These are phyloP conservation scores for Populus hybrid DNA, from an alignment of 441 rosid species.

Conservation along the genomic window DNA sequence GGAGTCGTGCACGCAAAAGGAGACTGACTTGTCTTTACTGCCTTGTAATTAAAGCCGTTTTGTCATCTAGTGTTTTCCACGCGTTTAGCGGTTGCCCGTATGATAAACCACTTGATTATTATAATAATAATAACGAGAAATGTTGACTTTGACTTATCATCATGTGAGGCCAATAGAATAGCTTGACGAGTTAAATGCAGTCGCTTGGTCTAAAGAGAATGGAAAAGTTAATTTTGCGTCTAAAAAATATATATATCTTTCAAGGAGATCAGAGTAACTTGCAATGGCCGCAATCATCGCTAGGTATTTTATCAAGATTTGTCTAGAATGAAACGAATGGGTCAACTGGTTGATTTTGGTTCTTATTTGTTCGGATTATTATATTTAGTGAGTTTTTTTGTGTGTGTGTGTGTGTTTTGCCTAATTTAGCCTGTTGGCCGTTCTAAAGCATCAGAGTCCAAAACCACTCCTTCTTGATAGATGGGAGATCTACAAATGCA, in stretches of 20 bases:
- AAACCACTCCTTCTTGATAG: too few species aligned
- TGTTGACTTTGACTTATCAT: constrained; percentile 55
- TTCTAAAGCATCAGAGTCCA: too few species aligned
- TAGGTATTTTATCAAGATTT: constrained; percentile 25
- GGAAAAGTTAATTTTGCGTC: not conserved
- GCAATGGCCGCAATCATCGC: constrained; percentile 72
- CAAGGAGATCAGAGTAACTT: constrained; percentile 16
- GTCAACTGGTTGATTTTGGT: constrained; percentile 15
- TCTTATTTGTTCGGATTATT: not conserved
- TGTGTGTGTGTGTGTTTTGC: too few species aligned
- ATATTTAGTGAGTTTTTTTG: not conserved
- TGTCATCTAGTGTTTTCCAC: constrained; percentile 41
- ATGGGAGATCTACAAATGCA: too few species aligned
- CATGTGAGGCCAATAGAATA: constrained; percentile 23
- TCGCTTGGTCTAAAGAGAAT: not conserved
- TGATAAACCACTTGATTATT: not conserved
- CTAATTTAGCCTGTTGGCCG: too few species aligned
- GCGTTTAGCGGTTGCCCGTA: constrained; percentile 36
- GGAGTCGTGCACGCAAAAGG: constrained; percentile 73
- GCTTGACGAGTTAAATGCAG: not conserved
- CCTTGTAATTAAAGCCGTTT: constrained; percentile 36
- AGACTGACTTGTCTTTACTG: constrained; percentile 47
- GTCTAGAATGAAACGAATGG: not conserved
- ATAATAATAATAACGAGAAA: not conserved
- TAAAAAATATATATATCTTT: constrained; percentile 3